These are phyloP conservation scores for Kernera saxatilis DNA, from an alignment of 345 rosid genomes.

Conservation along the genomic window DNA sequence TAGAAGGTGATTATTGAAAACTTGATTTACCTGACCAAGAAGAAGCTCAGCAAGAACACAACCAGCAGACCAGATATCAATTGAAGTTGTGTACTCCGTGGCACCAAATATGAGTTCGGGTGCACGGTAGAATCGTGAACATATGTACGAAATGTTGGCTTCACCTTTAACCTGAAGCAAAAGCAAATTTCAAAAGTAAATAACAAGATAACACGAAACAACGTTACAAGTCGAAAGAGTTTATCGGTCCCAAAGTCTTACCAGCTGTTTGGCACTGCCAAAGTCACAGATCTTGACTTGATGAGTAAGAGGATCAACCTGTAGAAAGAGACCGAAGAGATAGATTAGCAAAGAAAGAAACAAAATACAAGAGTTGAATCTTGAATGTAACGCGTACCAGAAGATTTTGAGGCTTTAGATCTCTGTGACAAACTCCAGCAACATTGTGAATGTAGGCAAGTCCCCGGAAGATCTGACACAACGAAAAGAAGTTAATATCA, in stretches of 20 bases:
- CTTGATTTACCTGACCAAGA: conserved; percentile 54
- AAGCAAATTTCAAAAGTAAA: not conserved
- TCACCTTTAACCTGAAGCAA: conserved; percentile 61
- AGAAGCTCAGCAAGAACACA: conserved; percentile 75
- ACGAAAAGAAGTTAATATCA: conserved; percentile 1
- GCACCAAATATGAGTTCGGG: conserved; percentile 73
- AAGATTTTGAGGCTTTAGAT: conserved; percentile 87
- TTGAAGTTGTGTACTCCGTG: conserved; percentile 62
- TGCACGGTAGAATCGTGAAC: conserved; percentile 68
- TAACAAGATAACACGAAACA: not conserved
- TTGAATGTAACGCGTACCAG: conserved; percentile 43
- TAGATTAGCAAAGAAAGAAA: conserved; percentile 1
- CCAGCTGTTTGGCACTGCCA: conserved; percentile 92
- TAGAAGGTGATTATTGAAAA: not conserved
- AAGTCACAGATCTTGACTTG: conserved; percentile 76
- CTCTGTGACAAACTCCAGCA: conserved; percentile 84
- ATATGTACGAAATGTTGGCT: conserved; percentile 60
- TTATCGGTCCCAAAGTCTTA: conserved; percentile 25
- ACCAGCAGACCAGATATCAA: conserved; percentile 75
- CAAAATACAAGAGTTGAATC: not conserved
- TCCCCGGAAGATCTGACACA: conserved; percentile 68
- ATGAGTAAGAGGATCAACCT: conserved; percentile 94
- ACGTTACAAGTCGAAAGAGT: not conserved
- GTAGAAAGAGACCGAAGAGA: not conserved
- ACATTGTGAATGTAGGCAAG: conserved; percentile 76